Evolutionary conservation across 371 early-diverging fungal species (phyloP).

Genomic region (Apophysomyces elegans): DNA sequence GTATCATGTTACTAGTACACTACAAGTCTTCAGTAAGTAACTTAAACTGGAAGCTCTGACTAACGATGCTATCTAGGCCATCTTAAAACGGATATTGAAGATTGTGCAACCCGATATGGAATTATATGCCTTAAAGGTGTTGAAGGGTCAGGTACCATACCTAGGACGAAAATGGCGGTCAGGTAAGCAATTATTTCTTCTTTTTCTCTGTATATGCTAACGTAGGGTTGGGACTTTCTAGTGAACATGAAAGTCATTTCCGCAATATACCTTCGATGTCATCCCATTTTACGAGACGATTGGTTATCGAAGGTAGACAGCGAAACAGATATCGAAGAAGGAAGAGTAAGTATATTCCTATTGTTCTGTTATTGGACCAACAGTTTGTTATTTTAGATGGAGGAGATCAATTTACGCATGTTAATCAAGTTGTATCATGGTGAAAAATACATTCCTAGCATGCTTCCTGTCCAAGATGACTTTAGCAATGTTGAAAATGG

Average conservation of each 20-base stretch:
- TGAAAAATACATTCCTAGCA: constrained; percentile 57
- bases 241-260: constrained; percentile 85
- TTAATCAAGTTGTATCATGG: constrained; percentile 69
- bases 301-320: constrained; percentile 74
- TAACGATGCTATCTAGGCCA: constrained; percentile 38
- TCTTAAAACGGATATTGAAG: constrained; percentile 77
- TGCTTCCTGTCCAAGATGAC: constrained; percentile 45
- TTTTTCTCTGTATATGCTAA: not conserved
- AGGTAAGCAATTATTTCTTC: constrained; percentile 38
- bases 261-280: constrained; percentile 71
- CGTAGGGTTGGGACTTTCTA: constrained; percentile 16
- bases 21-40: constrained; percentile 77
- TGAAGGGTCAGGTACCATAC: constrained; percentile 81
- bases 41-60: not conserved
- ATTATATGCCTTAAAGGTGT: constrained; percentile 76
- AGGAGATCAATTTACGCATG: constrained; percentile 68
- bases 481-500: constrained; percentile 15
- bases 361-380: not conserved
- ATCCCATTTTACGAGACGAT: constrained; percentile 72
- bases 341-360: constrained; percentile 49
- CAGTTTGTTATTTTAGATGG: constrained; percentile 33
- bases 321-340: constrained; percentile 75
- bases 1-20: constrained; percentile 79
- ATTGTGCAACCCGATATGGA: constrained; percentile 71
- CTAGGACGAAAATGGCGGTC: constrained; percentile 85